Percentiles rank a stretch among this genome's conserved stretches.
These are phyloP conservation scores for Novymonas esmeraldas DNA, from an alignment of 208 protist species.

Conservation along the genomic window DNA sequence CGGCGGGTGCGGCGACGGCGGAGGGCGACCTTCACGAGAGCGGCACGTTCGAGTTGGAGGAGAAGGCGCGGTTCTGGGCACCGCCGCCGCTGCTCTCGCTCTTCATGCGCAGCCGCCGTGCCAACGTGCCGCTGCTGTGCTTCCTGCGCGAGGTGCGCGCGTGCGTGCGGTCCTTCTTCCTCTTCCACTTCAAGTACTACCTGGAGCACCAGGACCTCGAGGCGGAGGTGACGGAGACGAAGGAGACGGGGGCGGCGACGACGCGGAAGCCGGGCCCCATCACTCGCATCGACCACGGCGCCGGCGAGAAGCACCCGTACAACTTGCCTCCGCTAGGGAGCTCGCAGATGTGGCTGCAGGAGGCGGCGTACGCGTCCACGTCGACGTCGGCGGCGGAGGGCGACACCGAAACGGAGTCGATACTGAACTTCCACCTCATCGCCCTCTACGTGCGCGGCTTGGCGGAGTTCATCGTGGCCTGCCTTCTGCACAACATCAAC, in stretches of 20 bases:
- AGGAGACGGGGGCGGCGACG: conserved; percentile 7
- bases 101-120: conserved; percentile 39
- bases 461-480: conserved; percentile 38
- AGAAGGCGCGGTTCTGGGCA: conserved; percentile 22
- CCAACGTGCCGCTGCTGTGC: conserved; percentile 77
- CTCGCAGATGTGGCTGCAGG: conserved; percentile 29
- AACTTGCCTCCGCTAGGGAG: conserved; percentile 16
- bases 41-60: background rate
- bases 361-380: background rate
- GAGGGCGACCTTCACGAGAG: no score
- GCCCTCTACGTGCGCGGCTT: conserved; percentile 27
- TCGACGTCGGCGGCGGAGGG: background rate
- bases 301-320: background rate
- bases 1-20: no score
- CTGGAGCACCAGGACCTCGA: conserved; percentile 15
- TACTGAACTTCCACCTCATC: conserved; percentile 26
- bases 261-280: background rate
- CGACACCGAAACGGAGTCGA: conserved; percentile 18
- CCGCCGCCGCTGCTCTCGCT: conserved; percentile 28
- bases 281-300: background rate
- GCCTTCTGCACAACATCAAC: conserved; percentile 42
- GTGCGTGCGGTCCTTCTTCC: conserved; percentile 27
- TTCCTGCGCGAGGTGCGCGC: conserved; percentile 70
- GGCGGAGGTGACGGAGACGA: background rate
- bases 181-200: conserved; percentile 31